Evolutionary conservation across 306 rosid species (phyloP), one percentile per base, ranked within the genome.

Genomic region (Prunus fruticosa): DNA sequence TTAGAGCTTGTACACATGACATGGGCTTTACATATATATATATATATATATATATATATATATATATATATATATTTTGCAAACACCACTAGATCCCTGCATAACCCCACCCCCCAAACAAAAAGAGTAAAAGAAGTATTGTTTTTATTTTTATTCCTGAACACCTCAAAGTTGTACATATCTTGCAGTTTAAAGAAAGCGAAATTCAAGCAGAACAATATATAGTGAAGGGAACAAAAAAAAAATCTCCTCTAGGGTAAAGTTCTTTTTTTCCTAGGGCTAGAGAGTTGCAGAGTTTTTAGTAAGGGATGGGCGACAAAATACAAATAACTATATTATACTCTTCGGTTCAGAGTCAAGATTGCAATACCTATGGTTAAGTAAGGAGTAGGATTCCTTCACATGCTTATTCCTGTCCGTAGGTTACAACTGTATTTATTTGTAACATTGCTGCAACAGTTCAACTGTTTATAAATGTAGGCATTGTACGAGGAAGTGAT

Each of bases 401-500:
- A 67, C 58, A 28, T 75, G 56, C 23, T 41, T 46, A 49, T 18
- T 28, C 30, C 64, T 34, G 13, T 4, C 18, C 27, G 18, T 8
- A 8, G 47, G 50, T 63, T 69, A 38, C 10, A 0, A 4, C 52
- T 10, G 45, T 25, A 3, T 23, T 41, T 43, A 18, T 25, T 41
- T 25, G 61, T 75, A 25, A 32, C 27, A 47, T 14, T 25, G 34
- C 58, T 81, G 64, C 50, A 54, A 52, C 23, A 68, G 58, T 78
- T 68, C 73, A 72, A 72, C 67, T 75, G 16, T 52, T 64, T 78
- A 53, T 50, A 75, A 58, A 77, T 81, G 84, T 80, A 89, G 97
- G 82, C 81, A 67, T 74, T 92, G 61, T 92, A 88, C 63, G 90
- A 89, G 15, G 91, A 89, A 82, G 85, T 65, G 70, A 85, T 85